Evolutionary conservation across 108 stramenopile species (phyloP), one percentile per base, ranked within the genome.

Genomic region (Cylindrotheca fusiformis): DNA sequence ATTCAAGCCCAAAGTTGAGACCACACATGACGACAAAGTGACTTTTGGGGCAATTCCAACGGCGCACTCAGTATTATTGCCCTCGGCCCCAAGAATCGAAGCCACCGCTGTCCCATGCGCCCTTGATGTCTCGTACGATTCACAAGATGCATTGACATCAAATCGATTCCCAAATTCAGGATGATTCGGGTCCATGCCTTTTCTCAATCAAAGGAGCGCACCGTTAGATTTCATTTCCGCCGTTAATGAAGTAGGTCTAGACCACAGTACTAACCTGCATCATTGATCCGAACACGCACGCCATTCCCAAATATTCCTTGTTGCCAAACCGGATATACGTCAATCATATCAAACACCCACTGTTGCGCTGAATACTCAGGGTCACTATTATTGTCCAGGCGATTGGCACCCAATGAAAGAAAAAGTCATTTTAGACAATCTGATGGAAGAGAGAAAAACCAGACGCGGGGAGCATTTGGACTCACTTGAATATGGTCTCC

Each of bases 331-430:
- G 49, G 33, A 27, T 49, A 31, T 0, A 77, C 41, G 25, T 67
- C 59, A 28, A 77, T 77, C 60, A 67, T 55, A 8, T 77, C 61
- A 44, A 62, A 71, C 14, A 65, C 59, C 76, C 76, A 77, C 0
- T 48, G 23, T 52, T 67, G 54, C 2, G 27, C 70, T 24, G 24
- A 23, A 20, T 55, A 71, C 8, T 56, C 22, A 12, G 76, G 76
- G 46, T 77, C 76, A 18, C 30, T 52, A 45, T 10, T 6, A 10
- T 41, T 41, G 6, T 41, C 14, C 10, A 41, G 14, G 6, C 6
- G 10, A 41, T 10, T 41, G 36, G 36, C 6, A 41, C 14, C 36
- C 36, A 41, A 14, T 41, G 36, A 41, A 6, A 41, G 14, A 41
- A 14, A 6, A 41, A 41, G 36, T 14, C 14, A 41, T 10, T 41